Base-by-base conservation (phyloP, 2,329 filamentous ascomycete species). In the Dactylellina leptospora region DNA sequence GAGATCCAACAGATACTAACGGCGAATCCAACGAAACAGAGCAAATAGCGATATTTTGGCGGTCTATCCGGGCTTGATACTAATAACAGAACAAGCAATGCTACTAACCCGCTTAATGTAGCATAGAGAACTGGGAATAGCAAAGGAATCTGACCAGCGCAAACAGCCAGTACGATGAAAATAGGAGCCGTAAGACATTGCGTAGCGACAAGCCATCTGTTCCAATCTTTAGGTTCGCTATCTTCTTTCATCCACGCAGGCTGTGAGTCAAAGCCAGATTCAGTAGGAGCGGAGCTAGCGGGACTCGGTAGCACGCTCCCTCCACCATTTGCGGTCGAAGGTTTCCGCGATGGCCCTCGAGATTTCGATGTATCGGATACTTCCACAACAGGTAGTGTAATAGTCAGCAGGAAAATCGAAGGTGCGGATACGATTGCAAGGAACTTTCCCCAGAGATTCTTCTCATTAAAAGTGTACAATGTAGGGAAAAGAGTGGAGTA, bases 1-100 rank as follows among this genome's bases (percentile, higher is more conserved):
- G 92, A 95, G 76, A 97, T 97, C 95, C 96, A 99, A 22, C 91
- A 90, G 64, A 97, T 95, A 73, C 90, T 88, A 68, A 97, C 96
- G 6, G 90, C 83, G 78, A 99, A 99, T 4, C 96, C 95, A 33
- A 96, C 82, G 77, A 96, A 91, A 78, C 92, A 96, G 47, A 97
- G 84, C 22, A 93, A 78, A 51, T 88, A 89, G 69, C 93, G 89
- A 79, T 91, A 91, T 74, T 84, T 86, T 0, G 91, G 90, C 27
- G 88, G 87, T 30, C 84, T 85, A 53, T 86, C 83, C 5, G 88
- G 84, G 0, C 85, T 86, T 0, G 93, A 96, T 18, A 88, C 88
- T 2, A 87, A 71, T 1, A 96, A 81, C 10, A 97, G 81, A 2
- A 89, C 78, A 0, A 81, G 84, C 44, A 97, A 83, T 44, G 90